Evolutionary conservation across 2,329 filamentous ascomycete species (phyloP).

Genomic region (Escovopsis weberi): DNA sequence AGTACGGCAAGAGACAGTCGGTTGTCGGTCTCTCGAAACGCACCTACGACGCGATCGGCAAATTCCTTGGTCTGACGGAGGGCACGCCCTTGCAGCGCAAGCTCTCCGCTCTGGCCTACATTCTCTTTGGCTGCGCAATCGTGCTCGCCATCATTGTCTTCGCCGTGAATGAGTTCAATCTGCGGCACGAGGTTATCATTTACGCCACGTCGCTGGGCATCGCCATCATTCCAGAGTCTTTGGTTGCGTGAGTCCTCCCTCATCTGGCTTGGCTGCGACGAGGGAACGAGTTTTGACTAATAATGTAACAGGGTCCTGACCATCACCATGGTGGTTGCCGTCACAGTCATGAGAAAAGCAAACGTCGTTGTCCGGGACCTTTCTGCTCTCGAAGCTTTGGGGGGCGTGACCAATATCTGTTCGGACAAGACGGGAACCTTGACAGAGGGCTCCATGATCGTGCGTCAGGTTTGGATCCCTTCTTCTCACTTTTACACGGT

Average conservation of each 20-base stretch:
- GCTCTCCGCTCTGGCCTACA: slow-evolving; percentile 61
- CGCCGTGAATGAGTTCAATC: slow-evolving; percentile 38
- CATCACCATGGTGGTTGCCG: slow-evolving; percentile 54
- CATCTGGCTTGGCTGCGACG: neutral
- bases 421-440: slow-evolving; percentile 61
- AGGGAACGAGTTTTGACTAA: slow-evolving; percentile 5
- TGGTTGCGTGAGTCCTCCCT: slow-evolving; percentile 38
- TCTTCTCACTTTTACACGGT: slow-evolving; percentile 42
- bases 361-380: slow-evolving; percentile 53
- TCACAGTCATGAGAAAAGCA: slow-evolving; percentile 48
- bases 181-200: slow-evolving; percentile 38
- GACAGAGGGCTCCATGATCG: slow-evolving; percentile 56
- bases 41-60: slow-evolving; percentile 33
- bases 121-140: slow-evolving; percentile 58
- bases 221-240: slow-evolving; percentile 48
- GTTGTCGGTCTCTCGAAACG: slow-evolving; percentile 32
- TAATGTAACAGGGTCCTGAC: slow-evolving; percentile 38
- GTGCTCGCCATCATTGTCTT: slow-evolving; percentile 43
- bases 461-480: slow-evolving; percentile 51
- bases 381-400: slow-evolving; percentile 52
- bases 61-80: slow-evolving; percentile 45
- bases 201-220: slow-evolving; percentile 45
- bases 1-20: slow-evolving; percentile 36
- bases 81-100: slow-evolving; percentile 71
- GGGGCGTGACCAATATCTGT: slow-evolving; percentile 58